These are phyloP conservation scores for Globisporangium nagaii DNA, from an alignment of 352 stramenopile genomes.

Conservation along the genomic window DNA sequence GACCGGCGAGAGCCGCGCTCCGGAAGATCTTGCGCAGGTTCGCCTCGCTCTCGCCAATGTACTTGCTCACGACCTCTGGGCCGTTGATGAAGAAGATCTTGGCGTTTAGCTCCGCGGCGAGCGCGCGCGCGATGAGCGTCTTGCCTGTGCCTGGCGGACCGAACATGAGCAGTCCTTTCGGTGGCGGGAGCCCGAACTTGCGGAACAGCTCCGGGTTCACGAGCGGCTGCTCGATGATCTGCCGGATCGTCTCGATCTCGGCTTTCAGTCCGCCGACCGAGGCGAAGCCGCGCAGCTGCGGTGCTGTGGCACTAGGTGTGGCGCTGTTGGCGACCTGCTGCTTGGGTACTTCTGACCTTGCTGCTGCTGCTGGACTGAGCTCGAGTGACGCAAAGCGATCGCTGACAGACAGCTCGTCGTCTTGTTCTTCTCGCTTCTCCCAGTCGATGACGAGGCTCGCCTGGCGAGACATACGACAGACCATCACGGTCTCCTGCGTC, in stretches of 20 bases:
- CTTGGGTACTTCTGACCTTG: not conserved
- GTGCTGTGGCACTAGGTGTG: not conserved
- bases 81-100: conserved; percentile 96
- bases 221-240: conserved; percentile 96
- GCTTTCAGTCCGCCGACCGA: conserved; percentile 86
- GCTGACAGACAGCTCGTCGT: not conserved
- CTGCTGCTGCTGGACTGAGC: not conserved
- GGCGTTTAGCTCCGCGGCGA: conserved; percentile 90
- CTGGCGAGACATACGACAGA: conserved; percentile 2
- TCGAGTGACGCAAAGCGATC: conserved; percentile 3
- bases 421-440: not conserved
- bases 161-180: conserved; percentile 94
- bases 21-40: conserved; percentile 74
- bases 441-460: conserved; percentile 1
- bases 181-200: conserved; percentile 92
- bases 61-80: conserved; percentile 94
- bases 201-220: conserved; percentile 91
- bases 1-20: conserved; percentile 32
- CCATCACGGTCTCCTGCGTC: not conserved
- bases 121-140: conserved; percentile 90
- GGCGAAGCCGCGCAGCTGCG: conserved; percentile 49
- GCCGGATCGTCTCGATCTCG: conserved; percentile 91
- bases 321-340: not conserved
- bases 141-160: conserved; percentile 96
- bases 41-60: conserved; percentile 89